Base-by-base conservation (phyloP, 1,139 yeast species). In the Hyphopichia wangnamkhiaoensis region DNA sequence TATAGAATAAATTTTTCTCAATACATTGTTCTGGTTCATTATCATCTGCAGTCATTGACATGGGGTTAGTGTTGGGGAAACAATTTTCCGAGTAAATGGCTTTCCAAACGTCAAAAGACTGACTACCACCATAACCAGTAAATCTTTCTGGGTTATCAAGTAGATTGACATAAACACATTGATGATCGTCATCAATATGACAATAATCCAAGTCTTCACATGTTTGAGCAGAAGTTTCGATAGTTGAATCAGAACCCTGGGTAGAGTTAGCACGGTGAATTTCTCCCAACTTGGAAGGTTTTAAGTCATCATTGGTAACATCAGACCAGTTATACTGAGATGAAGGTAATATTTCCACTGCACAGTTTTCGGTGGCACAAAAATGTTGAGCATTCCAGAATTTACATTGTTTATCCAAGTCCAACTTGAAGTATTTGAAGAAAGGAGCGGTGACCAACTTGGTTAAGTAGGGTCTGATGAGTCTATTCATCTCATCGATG, bases 41-140 rank as follows among this genome's bases (percentile, higher is more conserved):
- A 32, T 51, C 58, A 0, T 43, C 50, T 30, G 28, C 40, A 6
- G 45, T 46, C 65, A 59, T 56, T 19, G 70, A 60, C 70, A 68
- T 64, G 17, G 71, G 71, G 45, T 59, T 65, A 12, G 73, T 68
- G 41, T 82, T 76, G 12, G 77, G 76, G 65, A 91, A 91, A 60
- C 97, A 90, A 68, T 91, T 90, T 55, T 93, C 97, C 37, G 81
- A 80, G 62, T 94, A 94, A 33, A 94, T 90, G 43, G 95, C 89
- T 34, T 82, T 74, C 99, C 99, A 94, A 37, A 94, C 88, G 58
- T 85, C 91, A 50, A 84, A 81, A 18, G 96, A 89, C 56, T 93
- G 96, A 39, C 83, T 79, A 25, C 98, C 98, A 33, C 91, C 86
- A 58, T 94, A 94, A 0, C 98, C 98, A 1, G 98, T 94, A 65